Base-by-base conservation (phyloP, 75 land plant species). In the Selaginella moellendorffii region DNA sequence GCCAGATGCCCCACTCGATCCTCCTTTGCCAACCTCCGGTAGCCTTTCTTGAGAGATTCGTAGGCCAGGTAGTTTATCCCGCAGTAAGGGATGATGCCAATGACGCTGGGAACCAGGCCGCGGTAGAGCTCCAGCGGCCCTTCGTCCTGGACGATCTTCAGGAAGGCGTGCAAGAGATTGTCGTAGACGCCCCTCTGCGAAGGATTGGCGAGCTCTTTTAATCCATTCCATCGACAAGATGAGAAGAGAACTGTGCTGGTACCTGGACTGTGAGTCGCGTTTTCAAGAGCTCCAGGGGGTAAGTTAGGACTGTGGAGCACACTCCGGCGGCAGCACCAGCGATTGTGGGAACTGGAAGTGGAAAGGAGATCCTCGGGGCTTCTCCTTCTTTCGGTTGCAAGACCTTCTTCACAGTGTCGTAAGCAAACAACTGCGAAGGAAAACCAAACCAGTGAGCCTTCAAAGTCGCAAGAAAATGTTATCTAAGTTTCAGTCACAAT, bases 81-180 rank as follows among this genome's bases (percentile, higher is more conserved):
- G 31, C 95, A 84, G 77, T 92, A 92, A 5, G 97, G 97, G 29
- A 92, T 72, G 1, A 92, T 87, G 30, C 97, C 97, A 53, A 92
- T 92, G 26, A 92, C 54, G 64, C 95, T 88, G 0, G 97, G 97
- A 24, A 78, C 66, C 1, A 92, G 81, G 17, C 97, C 97, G 63
- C 96, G 72, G 72, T 88, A 92, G 2, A 92, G 83, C 74, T 85
- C 97, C 31, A 30, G 69, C 9, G 82, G 83, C 5, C 97, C 97
- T 58, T 81, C 96, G 30, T 85, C 85, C 66, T 69, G 66, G 17
- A 83, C 22, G 21, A 92, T 92, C 71, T 83, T 88, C n/a, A 92
- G 5, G 21, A 92, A 80, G 9, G 96, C 95, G 68, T 92, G 82
- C 8, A 88, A 9, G 12, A 88, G 52, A 60, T 80, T 84, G 29